Evolutionary conservation across 2,329 filamentous ascomycete species (phyloP).

Genomic region (Aspergillus caelatus): DNA sequence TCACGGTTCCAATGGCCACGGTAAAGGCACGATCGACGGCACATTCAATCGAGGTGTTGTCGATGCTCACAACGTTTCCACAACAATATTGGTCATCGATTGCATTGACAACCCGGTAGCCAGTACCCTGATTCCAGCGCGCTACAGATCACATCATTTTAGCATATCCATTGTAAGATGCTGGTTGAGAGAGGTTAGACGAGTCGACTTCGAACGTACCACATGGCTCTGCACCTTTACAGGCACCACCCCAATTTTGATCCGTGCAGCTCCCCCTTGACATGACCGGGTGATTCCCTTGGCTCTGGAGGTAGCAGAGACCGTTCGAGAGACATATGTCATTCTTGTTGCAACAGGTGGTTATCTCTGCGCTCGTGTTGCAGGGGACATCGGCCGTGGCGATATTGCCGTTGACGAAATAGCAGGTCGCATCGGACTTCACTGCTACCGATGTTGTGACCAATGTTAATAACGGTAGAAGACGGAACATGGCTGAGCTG

Average conservation of each 20-base stretch:
- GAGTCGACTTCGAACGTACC: conserved; percentile 10
- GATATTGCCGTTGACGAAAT: conserved; percentile 4
- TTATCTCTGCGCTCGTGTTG: background rate
- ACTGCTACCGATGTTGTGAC: background rate
- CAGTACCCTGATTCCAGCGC: conserved; percentile 6
- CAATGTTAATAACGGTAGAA: background rate
- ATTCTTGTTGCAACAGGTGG: conserved; percentile 18
- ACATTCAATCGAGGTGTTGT: conserved; percentile 7
- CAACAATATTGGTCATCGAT: conserved; percentile 20
- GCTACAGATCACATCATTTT: background rate
- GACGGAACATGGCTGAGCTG: background rate
- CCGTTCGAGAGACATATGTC: conserved; percentile 25
- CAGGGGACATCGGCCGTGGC: conserved; percentile 3
- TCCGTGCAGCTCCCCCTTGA: conserved; percentile 23
- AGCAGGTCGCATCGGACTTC: conserved; percentile 2
- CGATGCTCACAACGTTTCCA: conserved; percentile 12
- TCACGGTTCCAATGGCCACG: conserved; percentile 14
- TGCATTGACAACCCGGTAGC: conserved; percentile 18
- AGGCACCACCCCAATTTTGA: conserved; percentile 14
- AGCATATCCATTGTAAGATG: background rate
- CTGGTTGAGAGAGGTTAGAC: background rate
- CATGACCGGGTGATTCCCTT: conserved; percentile 10
- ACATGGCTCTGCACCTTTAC: conserved; percentile 15
- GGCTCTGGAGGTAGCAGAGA: conserved; percentile 20
- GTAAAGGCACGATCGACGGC: conserved; percentile 12